phyloP scores from a whole-genome alignment of 2,329 filamentous ascomycete genomes.

The Aspergillus sp. region DNA sequence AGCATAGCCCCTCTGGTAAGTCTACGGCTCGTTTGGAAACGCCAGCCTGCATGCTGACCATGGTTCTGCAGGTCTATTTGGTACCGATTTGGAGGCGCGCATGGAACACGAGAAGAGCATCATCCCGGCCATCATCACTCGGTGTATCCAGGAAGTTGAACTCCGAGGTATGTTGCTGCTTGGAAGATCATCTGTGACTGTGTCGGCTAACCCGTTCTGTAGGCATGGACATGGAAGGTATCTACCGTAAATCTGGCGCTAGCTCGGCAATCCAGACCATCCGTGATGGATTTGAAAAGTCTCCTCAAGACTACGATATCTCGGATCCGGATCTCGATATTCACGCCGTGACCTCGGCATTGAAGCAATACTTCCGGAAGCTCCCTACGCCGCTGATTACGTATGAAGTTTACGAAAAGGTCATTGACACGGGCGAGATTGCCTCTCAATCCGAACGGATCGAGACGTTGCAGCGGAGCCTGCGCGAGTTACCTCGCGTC shows the following conservation, averaged over 20 bases:
- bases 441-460: constrained; percentile 67
- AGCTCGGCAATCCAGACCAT: constrained; percentile 87
- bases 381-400: constrained; percentile 86
- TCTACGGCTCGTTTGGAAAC: constrained; percentile 4
- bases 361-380: constrained; percentile 98
- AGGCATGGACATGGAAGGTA: constrained; percentile 92
- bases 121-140: constrained; percentile 85
- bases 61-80: constrained; percentile 65
- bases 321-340: constrained; percentile 93
- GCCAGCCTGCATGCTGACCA: not conserved
- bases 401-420: constrained; percentile 84
- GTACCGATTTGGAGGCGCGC: constrained; percentile 81
- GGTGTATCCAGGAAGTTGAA: constrained; percentile 96
- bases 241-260: constrained; percentile 96
- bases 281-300: constrained; percentile 86
- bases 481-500: constrained; percentile 75
- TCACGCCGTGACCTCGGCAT: constrained; percentile 87
- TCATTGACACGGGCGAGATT: constrained; percentile 69
- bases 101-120: constrained; percentile 85
- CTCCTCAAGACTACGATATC: constrained; percentile 75
- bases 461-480: constrained; percentile 67
- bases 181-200: not conserved
- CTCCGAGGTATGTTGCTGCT: constrained; percentile 63
- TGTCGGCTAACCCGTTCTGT: constrained; percentile 11
- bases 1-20: constrained; percentile 40